Evolutionary conservation across 257 asterid species (phyloP).

Genomic region (Euphrasia confusa): DNA sequence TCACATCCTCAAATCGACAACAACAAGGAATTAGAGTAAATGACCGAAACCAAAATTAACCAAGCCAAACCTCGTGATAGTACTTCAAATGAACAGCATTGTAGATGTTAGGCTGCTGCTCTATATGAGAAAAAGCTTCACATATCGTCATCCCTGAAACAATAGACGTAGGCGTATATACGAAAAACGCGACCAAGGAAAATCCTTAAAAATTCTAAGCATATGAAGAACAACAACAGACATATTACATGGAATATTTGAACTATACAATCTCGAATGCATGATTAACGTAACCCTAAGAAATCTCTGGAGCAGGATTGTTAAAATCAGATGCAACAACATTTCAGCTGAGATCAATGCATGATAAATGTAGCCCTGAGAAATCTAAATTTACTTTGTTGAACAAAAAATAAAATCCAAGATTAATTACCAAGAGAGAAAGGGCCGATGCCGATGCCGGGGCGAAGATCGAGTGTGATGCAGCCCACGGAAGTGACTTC

Average conservation of each 20-base stretch:
- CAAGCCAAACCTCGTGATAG: slow-evolving; percentile 66
- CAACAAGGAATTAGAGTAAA: too few relatives aligned
- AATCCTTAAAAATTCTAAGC: too few relatives aligned
- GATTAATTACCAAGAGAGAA: slow-evolving; percentile 56
- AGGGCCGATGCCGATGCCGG: slow-evolving; percentile 77
- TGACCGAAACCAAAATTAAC: slow-evolving; percentile 11
- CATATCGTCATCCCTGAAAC: slow-evolving; percentile 77
- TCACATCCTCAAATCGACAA: too few relatives aligned
- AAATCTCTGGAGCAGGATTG: too few relatives aligned
- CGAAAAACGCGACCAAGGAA: neutral
- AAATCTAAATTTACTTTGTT: neutral
- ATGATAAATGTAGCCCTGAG: neutral
- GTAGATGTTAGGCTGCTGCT: slow-evolving; percentile 70
- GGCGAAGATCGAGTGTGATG: slow-evolving; percentile 79
- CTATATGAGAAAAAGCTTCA: slow-evolving; percentile 85
- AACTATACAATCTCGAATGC: too few relatives aligned
- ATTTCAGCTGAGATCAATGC: too few relatives aligned
- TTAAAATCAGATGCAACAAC: too few relatives aligned
- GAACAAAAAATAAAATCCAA: too few relatives aligned
- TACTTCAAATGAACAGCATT: slow-evolving; percentile 87
- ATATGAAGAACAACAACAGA: too few relatives aligned
- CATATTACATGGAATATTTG: too few relatives aligned
- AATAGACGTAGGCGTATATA: neutral
- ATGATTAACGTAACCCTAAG: too few relatives aligned
- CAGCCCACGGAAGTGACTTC: slow-evolving; percentile 88